Evolutionary conservation across 192 early-diverging fungal species (phyloP).

Genomic region (Phycomyces nitens): DNA sequence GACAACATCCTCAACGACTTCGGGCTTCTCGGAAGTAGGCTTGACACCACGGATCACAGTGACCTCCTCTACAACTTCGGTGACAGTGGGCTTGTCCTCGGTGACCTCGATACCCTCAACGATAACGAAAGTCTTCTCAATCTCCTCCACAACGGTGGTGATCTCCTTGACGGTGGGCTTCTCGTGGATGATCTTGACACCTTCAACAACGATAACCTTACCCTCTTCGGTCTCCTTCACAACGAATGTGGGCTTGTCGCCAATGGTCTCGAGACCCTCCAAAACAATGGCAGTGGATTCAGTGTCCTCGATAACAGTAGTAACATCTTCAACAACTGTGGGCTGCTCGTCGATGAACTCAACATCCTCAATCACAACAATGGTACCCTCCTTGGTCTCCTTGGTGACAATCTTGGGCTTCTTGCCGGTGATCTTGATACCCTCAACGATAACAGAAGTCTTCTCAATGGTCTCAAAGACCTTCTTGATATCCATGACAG

Average conservation of each 20-base stretch:
- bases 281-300: neutral
- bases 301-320: neutral
- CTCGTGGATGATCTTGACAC: neutral
- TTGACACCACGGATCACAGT: neutral
- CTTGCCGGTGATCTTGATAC: neutral
- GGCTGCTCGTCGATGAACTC: too few species aligned
- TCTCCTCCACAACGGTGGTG: neutral
- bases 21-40: too few species aligned
- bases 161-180: neutral
- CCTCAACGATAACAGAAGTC: neutral
- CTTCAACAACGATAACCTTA: neutral
- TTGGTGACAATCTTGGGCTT: neutral
- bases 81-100: neutral
- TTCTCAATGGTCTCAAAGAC: too few species aligned
- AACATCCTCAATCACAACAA: neutral
- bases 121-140: neutral
- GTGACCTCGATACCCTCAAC: neutral
- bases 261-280: neutral
- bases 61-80: neutral
- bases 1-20: neutral
- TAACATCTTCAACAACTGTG: neutral
- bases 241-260: neutral
- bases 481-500: too few species aligned
- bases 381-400: neutral
- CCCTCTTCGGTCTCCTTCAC: neutral